Base-by-base conservation (phyloP, 371 early-diverging fungal genomes). In the Mortierella sp. region DNA sequence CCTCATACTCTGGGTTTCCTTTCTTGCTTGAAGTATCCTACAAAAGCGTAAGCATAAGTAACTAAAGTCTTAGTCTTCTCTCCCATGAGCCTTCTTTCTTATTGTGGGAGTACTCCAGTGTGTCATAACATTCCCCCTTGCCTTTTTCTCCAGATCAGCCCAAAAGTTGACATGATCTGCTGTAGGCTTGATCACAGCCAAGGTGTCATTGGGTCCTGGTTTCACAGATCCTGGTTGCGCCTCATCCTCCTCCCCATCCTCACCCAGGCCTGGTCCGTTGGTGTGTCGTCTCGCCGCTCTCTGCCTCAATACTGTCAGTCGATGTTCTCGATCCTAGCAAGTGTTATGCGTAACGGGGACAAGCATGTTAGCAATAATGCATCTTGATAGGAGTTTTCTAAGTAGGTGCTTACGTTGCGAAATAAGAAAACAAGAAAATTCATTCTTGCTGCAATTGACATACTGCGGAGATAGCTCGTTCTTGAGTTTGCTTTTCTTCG, bases 251-350 rank as follows among this genome's bases (percentile, higher is more conserved):
- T 45, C 31, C 48, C 38, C 16, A 21, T n/a, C 21, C 26, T 26
- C 31, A 34, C 28, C 19, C 48, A 34, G 26, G 14, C 13, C 63
- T 38, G 72, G 38, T 68, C 50, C n/a, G 28, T 78, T 75, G 45
- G 75, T 54, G 34, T 74, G 71, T 44, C 90, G 78, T 26, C 79
- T 77, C 52, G 89, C 75, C 44, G 92, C 92, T 71, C 91, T 81
- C 70, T 92, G 76, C 70, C 94, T 80, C 55, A 94, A 76, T 52
- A 92, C 70, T 0, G 83, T 76, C 44, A 93, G 84, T 28, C 92
- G 83, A 45, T 90, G 86, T 89, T 95, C 94, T 60, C 92, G 90
- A 77, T 94, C 95, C 91, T 94, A 84, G 50, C 38, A 72, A 44
- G n/a, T 24, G 47, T 47, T 24, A n/a, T 5, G n/a, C 28, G 11